These are phyloP conservation scores for Lupinus albus DNA, from an alignment of 306 rosid species.

Conservation along the genomic window DNA sequence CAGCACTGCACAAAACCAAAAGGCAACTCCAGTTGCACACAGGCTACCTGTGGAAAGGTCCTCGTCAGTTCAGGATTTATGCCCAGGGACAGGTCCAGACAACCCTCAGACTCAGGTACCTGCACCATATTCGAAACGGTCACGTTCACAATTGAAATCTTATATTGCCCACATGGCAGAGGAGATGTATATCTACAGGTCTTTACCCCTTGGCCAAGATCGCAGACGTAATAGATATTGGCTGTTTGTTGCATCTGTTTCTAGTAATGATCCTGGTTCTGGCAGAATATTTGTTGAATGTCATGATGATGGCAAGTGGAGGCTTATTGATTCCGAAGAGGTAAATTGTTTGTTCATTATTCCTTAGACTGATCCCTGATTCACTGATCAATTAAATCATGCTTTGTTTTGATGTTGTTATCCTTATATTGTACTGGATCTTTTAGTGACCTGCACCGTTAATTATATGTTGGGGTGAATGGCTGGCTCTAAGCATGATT, in stretches of 20 bases:
- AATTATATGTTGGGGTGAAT: neutral
- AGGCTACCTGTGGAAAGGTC: slow-evolving; percentile 60
- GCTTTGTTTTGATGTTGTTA: slow-evolving; percentile 22
- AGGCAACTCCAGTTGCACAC: slow-evolving; percentile 48
- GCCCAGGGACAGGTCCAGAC: slow-evolving; percentile 64
- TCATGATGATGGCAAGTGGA: slow-evolving; percentile 85
- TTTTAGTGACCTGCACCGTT: slow-evolving; percentile 6
- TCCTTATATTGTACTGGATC: slow-evolving; percentile 1
- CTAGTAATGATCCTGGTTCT: slow-evolving; percentile 95
- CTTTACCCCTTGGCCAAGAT: slow-evolving; percentile 99
- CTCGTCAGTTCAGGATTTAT: slow-evolving; percentile 59
- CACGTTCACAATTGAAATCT: slow-evolving; percentile 93
- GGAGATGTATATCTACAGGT: slow-evolving; percentile 93
- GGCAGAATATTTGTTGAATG: slow-evolving; percentile 89
- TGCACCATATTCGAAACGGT: slow-evolving; percentile 81
- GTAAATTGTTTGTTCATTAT: slow-evolving; percentile 49
- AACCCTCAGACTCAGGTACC: slow-evolving; percentile 66
- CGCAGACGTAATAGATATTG: slow-evolving; percentile 94
- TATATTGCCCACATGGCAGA: slow-evolving; percentile 91
- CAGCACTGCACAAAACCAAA: slow-evolving; percentile 65
- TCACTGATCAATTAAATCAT: slow-evolving; percentile 16
- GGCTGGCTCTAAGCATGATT: slow-evolving; percentile 3
- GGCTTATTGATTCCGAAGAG: slow-evolving; percentile 94
- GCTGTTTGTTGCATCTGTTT: slow-evolving; percentile 94
- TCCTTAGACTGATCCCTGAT: neutral